Conservation (phyloP, 176 grass and related monocot species). For the Oryza nivara region DNA sequence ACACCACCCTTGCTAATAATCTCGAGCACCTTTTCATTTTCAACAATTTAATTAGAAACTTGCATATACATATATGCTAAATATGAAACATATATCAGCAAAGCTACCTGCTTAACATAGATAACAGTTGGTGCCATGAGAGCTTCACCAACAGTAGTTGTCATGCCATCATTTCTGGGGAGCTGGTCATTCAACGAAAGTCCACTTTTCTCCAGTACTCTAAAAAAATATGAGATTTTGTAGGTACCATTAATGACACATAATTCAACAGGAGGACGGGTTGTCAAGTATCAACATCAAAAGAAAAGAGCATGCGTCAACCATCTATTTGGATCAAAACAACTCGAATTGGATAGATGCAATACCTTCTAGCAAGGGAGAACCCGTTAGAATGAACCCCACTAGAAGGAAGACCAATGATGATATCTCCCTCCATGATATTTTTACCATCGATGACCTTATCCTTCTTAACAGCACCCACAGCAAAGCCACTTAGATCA, state of each 20-base stretch:
- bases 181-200: conserved; percentile 73
- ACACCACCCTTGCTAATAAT: conserved; percentile 81
- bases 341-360: not conserved
- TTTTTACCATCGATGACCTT: conserved; percentile 87
- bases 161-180: conserved; percentile 57
- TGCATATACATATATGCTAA: not conserved
- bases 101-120: conserved; percentile 91
- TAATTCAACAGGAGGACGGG: not conserved
- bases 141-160: conserved; percentile 84
- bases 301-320: not conserved
- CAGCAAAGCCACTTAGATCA: conserved; percentile 93
- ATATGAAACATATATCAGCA: not conserved
- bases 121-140: conserved; percentile 93
- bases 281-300: not conserved
- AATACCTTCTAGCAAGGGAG: conserved; percentile 91
- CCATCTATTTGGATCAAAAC: not conserved
- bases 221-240: conserved; percentile 23
- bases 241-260: not conserved
- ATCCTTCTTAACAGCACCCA: conserved; percentile 85
- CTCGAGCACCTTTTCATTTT: conserved; percentile 64
- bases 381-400: conserved; percentile 98
- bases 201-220: conserved; percentile 77
- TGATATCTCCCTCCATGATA: conserved; percentile 77
- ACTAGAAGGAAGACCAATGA: conserved; percentile 97
- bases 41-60: conserved; percentile 12